phyloP scores from a whole-genome alignment of 768 basidiomycete genomes.

The Pleurotus eryngii region DNA sequence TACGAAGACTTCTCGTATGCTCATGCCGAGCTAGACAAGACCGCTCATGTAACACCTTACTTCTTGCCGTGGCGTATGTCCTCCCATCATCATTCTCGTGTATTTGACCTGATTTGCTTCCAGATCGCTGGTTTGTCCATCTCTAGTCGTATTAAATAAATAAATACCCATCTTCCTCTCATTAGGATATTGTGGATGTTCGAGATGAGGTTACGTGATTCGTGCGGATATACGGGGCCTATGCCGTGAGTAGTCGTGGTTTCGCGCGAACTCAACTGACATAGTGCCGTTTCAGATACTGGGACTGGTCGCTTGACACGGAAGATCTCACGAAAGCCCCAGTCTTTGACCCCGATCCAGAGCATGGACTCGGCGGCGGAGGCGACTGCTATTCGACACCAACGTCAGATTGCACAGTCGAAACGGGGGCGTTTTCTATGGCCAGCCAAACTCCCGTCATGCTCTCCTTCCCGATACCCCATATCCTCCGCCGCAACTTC shows the following conservation, averaged over 20 bases:
- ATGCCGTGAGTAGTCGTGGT: slow-evolving; percentile 10
- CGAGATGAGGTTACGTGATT: slow-evolving; percentile 11
- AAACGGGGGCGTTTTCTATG: slow-evolving; percentile 1
- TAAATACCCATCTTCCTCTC: neutral
- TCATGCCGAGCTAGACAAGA: slow-evolving; percentile 10
- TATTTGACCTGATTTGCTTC: neutral
- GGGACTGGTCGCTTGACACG: slow-evolving; percentile 14
- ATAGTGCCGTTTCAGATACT: neutral
- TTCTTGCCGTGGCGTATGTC: slow-evolving; percentile 14
- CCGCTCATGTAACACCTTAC: slow-evolving; percentile 12
- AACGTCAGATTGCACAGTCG: slow-evolving; percentile 5
- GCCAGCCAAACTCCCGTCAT: slow-evolving; percentile 6
- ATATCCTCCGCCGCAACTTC: slow-evolving; percentile 13
- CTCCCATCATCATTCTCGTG: neutral
- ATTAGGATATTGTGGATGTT: slow-evolving; percentile 13
- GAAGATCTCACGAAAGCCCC: slow-evolving; percentile 7
- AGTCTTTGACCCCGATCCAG: slow-evolving; percentile 10
- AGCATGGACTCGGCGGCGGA: slow-evolving; percentile 7
- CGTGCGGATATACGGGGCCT: slow-evolving; percentile 13
- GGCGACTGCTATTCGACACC: slow-evolving; percentile 10
- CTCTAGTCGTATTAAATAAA: neutral
- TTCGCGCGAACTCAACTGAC: neutral
- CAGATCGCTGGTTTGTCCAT: slow-evolving; percentile 11
- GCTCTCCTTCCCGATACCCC: slow-evolving; percentile 11
- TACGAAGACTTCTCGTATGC: slow-evolving; percentile 14